phyloP scores from a whole-genome alignment of 495 filamentous ascomycete genomes.

The Cudoniella acicularis region DNA sequence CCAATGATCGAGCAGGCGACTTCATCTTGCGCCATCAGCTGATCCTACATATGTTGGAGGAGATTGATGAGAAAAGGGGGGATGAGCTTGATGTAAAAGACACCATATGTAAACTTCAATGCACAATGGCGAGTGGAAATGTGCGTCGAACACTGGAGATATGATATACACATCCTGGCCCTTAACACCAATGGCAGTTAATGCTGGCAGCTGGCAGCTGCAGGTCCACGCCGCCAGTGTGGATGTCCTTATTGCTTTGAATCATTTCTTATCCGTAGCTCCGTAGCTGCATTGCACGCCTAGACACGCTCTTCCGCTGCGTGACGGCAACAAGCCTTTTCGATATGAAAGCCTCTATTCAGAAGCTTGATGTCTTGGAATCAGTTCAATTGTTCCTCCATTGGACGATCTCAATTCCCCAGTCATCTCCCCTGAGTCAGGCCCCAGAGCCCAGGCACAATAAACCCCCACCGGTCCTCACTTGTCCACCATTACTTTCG shows the following conservation, averaged over 20 bases:
- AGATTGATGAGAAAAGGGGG: background rate
- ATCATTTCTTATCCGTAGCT: no score
- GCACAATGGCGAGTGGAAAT: background rate
- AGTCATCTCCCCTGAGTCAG: background rate
- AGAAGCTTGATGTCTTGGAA: background rate
- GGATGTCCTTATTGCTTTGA: background rate
- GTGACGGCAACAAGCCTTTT: background rate
- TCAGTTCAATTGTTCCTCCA: background rate
- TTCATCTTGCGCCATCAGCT: background rate
- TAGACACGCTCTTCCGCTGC: no score
- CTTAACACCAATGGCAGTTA: background rate
- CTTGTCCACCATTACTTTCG: constrained; percentile 21
- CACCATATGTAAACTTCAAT: background rate
- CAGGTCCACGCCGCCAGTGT: background rate
- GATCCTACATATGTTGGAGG: background rate
- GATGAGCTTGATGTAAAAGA: background rate
- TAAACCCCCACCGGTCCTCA: background rate
- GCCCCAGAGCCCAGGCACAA: no score
- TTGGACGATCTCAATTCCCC: background rate
- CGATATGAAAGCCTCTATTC: background rate
- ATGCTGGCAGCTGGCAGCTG: background rate
- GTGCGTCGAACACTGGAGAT: background rate
- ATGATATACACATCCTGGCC: background rate
- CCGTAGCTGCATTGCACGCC: no score
- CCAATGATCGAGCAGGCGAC: background rate